A percentile compares a stretch with the other conserved stretches of the same genome.
Evolutionary conservation across 768 basidiomycete genomes (phyloP).

Genomic region (Chalciporus chontae): DNA sequence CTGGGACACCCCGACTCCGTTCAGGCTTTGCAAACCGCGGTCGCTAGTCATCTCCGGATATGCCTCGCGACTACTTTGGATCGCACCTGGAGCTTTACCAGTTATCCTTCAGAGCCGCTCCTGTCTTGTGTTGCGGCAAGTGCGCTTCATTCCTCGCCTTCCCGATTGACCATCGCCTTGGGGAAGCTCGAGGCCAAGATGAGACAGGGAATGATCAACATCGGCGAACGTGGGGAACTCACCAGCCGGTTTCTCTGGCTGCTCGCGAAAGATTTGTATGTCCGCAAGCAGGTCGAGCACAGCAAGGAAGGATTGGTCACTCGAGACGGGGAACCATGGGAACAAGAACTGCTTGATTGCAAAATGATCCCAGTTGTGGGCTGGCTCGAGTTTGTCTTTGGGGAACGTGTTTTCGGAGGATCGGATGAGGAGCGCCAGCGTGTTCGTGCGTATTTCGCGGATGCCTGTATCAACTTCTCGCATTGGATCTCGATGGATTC

Average conservation of each 20-base stretch:
- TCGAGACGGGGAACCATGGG: no score
- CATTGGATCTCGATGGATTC: slow-evolving; percentile 3
- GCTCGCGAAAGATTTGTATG: neutral
- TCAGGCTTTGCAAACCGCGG: neutral
- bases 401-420: neutral
- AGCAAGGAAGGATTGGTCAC: neutral
- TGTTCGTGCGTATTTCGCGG: neutral
- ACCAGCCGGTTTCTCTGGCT: slow-evolving; percentile 4
- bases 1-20: neutral
- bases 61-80: slow-evolving; percentile 1
- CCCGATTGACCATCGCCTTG: no score
- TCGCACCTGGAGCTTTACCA: slow-evolving; percentile 5
- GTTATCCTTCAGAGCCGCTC: slow-evolving; percentile 9
- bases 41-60: slow-evolving; percentile 11
- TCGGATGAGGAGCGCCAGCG: neutral
- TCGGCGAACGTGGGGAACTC: slow-evolving; percentile 1
- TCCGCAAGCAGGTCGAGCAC: neutral
- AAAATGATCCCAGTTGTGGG: slow-evolving; percentile 9
- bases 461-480: slow-evolving; percentile 5
- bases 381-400: slow-evolving; percentile 15
- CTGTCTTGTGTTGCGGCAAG: slow-evolving; percentile 3
- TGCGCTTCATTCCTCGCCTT: neutral
- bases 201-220: neutral
- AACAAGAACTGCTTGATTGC: slow-evolving; percentile 4
- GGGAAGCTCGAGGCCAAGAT: neutral